Evolutionary conservation across 2,329 filamentous ascomycete genomes (phyloP).

Genomic region (Neocatenulostroma microsporum): DNA sequence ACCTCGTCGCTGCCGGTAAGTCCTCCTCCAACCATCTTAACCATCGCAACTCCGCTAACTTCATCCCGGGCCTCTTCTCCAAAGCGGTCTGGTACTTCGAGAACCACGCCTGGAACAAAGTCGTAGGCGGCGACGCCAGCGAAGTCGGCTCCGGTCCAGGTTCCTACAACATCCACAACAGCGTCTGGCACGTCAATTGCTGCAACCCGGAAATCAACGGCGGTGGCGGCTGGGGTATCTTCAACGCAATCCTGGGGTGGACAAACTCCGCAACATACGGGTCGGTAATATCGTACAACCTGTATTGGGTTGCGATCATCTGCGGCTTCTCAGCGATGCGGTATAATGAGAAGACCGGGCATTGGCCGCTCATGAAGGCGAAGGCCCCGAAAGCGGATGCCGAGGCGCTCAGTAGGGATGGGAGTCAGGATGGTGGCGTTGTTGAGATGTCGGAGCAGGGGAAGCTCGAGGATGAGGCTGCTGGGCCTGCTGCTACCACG

Average conservation of each 20-base stretch:
- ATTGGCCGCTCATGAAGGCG: conserved; percentile 38
- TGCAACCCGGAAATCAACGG: conserved; percentile 67
- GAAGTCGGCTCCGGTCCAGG: conserved; percentile 61
- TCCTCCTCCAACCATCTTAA: too few relatives aligned
- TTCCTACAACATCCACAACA: conserved; percentile 69
- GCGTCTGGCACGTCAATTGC: conserved; percentile 80
- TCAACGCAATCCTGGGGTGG: conserved; percentile 86
- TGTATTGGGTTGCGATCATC: conserved; percentile 75
- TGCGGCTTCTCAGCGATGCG: conserved; percentile 56
- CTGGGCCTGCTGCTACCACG: conserved; percentile 8
- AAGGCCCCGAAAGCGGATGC: conserved; percentile 16
- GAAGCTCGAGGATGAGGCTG: conserved; percentile 14
- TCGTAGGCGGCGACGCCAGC: conserved; percentile 55
- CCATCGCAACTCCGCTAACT: conserved; percentile 6
- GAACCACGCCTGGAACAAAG: conserved; percentile 57
- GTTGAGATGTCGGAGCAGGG: conserved; percentile 11
- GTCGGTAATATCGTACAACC: conserved; percentile 76
- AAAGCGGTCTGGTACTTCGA: conserved; percentile 69
- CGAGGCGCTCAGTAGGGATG: conserved; percentile 17
- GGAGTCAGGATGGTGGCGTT: conserved; percentile 13
- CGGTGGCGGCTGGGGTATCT: conserved; percentile 75
- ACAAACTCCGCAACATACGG: conserved; percentile 81
- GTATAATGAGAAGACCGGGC: conserved; percentile 55
- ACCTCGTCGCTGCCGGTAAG: conserved; percentile 68
- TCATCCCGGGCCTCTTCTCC: conserved; percentile 55